Percentiles rank a stretch among this genome's conserved stretches.
Evolutionary conservation across 2,329 filamentous ascomycete species (phyloP).

Genomic region (Didymella glomerata): DNA sequence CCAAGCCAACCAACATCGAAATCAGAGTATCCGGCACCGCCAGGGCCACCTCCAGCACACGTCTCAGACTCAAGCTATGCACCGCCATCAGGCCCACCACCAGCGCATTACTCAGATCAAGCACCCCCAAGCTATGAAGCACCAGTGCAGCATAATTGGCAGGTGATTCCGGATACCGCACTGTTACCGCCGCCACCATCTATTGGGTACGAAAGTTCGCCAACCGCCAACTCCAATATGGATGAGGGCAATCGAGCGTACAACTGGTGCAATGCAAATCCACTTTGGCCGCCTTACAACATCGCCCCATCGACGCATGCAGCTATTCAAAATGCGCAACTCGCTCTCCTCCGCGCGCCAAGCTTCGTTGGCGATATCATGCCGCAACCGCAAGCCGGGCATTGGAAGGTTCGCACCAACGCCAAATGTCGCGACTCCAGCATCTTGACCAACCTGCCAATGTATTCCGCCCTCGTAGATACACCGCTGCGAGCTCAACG

Average conservation of each 20-base stretch:
- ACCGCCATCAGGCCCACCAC: constrained; percentile 43
- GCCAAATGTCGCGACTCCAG: constrained; percentile 64
- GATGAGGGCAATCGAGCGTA: constrained; percentile 71
- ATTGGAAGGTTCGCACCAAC: constrained; percentile 57
- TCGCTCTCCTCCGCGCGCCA: constrained; percentile 51
- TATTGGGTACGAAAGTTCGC: constrained; percentile 71
- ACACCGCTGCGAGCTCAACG: constrained; percentile 64
- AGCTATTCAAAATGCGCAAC: constrained; percentile 62
- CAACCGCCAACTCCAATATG: constrained; percentile 73
- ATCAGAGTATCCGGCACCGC: constrained; percentile 27
- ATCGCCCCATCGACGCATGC: constrained; percentile 58
- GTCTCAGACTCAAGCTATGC: constrained; percentile 24
- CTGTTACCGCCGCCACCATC: constrained; percentile 76
- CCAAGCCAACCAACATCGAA: constrained; percentile 31
- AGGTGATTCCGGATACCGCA: constrained; percentile 74
- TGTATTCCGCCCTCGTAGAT: constrained; percentile 68
- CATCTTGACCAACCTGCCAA: constrained; percentile 72
- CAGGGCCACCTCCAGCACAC: constrained; percentile 32
- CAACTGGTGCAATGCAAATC: constrained; percentile 70
- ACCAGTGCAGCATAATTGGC: constrained; percentile 75
- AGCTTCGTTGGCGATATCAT: constrained; percentile 51
- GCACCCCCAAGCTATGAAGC: constrained; percentile 54
- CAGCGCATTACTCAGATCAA: constrained; percentile 41
- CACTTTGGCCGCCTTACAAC: constrained; percentile 64
- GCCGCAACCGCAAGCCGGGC: constrained; percentile 55